Percentiles rank a stretch among this genome's conserved stretches.
Conservation (phyloP, 2,329 filamentous ascomycete species). For the Mycosphaerella sp. region DNA sequence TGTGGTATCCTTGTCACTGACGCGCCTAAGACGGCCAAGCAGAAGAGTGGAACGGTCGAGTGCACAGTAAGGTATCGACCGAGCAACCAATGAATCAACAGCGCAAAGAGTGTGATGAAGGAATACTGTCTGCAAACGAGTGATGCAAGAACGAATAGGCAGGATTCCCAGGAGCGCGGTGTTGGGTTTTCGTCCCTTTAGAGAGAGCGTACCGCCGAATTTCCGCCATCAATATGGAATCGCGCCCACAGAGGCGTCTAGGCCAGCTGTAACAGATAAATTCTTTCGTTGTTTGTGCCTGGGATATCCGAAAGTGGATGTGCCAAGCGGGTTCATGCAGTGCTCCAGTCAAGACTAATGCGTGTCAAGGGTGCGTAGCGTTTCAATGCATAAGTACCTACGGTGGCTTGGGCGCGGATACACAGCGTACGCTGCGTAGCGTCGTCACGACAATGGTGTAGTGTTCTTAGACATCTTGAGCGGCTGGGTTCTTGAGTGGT, state of each 20-base stretch:
- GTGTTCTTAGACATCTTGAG: background rate
- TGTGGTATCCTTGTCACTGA: conserved; percentile 25
- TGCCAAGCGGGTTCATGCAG: conserved; percentile 20
- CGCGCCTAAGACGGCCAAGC: conserved; percentile 16
- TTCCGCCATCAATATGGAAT: conserved; percentile 9
- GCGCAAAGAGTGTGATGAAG: conserved; percentile 6
- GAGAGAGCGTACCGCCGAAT: conserved; percentile 11
- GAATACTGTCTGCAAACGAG: conserved; percentile 15
- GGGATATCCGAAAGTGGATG: conserved; percentile 14
- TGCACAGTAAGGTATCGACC: conserved; percentile 13
- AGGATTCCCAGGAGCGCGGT: conserved; percentile 8
- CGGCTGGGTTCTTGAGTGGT: conserved; percentile 7
- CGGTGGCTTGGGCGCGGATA: conserved; percentile 7
- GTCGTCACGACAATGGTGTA: conserved; percentile 3
- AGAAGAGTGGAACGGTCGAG: conserved; percentile 23
- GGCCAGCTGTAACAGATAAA: conserved; percentile 13
- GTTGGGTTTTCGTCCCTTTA: conserved; percentile 14
- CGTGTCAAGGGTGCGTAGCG: conserved; percentile 11
- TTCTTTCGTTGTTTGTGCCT: conserved; percentile 15
- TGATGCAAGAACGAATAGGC: conserved; percentile 11
- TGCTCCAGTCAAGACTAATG: conserved; percentile 12
- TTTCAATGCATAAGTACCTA: conserved; percentile 1
- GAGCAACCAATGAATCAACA: conserved; percentile 9
- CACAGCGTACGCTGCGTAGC: conserved; percentile 10
- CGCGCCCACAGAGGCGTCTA: conserved; percentile 9